Conservation (phyloP, 768 basidiomycete species). For the Rossbeevera mucosa region DNA sequence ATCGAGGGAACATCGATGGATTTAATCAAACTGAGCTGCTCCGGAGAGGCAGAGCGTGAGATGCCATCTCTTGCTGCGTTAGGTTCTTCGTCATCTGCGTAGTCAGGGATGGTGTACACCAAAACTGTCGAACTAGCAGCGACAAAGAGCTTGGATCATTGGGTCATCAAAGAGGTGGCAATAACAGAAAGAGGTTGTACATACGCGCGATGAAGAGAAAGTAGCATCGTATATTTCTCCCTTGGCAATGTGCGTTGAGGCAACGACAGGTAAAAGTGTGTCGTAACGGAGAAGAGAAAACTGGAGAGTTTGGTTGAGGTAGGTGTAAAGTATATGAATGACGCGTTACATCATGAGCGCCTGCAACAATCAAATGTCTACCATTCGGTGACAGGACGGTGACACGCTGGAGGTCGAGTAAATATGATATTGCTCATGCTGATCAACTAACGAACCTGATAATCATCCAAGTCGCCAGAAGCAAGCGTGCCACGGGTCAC, state of each 20-base stretch:
- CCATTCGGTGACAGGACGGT: slow-evolving; percentile 74
- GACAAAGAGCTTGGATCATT: slow-evolving; percentile 50
- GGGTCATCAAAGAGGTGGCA: background rate
- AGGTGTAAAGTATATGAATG: slow-evolving; percentile 11
- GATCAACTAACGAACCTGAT: slow-evolving; percentile 59
- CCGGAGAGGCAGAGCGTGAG: slow-evolving; percentile 30
- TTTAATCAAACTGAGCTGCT: slow-evolving; percentile 40
- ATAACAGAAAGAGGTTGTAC: slow-evolving; percentile 12
- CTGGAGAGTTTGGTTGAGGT: slow-evolving; percentile 30
- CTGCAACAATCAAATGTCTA: slow-evolving; percentile 63
- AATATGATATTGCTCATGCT: background rate
- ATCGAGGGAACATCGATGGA: slow-evolving; percentile 53
- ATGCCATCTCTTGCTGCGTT: slow-evolving; percentile 9
- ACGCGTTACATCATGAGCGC: slow-evolving; percentile 59
- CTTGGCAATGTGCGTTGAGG: slow-evolving; percentile 48
- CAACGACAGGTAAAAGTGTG: slow-evolving; percentile 45
- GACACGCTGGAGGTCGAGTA: slow-evolving; percentile 55
- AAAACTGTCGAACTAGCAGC: slow-evolving; percentile 60
- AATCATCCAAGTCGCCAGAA: slow-evolving; percentile 64
- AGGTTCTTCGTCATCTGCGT: slow-evolving; percentile 1
- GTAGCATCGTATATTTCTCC: slow-evolving; percentile 87
- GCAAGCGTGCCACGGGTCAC: slow-evolving; percentile 59
- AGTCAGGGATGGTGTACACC: slow-evolving; percentile 53
- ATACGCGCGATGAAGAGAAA: slow-evolving; percentile 64
- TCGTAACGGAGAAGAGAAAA: slow-evolving; percentile 66